A percentile compares a stretch with the other conserved stretches of the same genome.
phyloP scores from a whole-genome alignment of 192 early-diverging fungal genomes.

The Oehlia diaphana region DNA sequence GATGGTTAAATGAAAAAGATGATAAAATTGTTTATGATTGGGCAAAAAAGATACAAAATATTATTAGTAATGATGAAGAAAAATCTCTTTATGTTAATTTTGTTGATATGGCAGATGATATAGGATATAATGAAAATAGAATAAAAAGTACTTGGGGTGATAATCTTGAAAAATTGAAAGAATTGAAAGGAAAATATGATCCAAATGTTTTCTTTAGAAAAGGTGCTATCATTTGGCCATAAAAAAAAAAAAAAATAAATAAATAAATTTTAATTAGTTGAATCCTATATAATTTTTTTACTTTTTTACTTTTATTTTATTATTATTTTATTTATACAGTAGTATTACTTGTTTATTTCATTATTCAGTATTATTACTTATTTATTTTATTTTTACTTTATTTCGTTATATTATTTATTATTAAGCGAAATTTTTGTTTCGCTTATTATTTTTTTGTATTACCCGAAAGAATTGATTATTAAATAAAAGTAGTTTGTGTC shows the following conservation, averaged over 20 bases:
- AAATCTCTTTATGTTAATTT: background rate
- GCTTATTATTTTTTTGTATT: too few species aligned
- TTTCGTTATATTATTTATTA: too few species aligned
- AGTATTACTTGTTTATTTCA: too few species aligned
- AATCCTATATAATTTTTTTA: too few species aligned
- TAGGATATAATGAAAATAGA: background rate
- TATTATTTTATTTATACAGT: too few species aligned
- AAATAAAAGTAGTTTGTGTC: too few species aligned
- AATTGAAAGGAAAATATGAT: slow-evolving; percentile 3
- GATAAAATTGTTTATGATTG: background rate
- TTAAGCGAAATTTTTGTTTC: too few species aligned
- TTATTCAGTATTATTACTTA: too few species aligned
- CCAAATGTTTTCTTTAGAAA: slow-evolving; percentile 1
- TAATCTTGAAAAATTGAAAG: slow-evolving; percentile 4
- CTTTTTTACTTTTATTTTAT: too few species aligned
- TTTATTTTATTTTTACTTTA: too few species aligned
- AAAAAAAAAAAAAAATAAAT: background rate
- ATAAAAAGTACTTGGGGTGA: background rate
- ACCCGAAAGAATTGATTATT: too few species aligned
- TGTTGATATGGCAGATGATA: background rate
- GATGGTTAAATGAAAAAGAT: background rate
- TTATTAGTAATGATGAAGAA: background rate
- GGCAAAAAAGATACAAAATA: background rate
- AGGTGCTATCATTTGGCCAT: background rate
- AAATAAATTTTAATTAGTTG: too few species aligned